phyloP scores from a whole-genome alignment of 1,139 yeast genomes.

The Nakaseomyces glabratus region DNA sequence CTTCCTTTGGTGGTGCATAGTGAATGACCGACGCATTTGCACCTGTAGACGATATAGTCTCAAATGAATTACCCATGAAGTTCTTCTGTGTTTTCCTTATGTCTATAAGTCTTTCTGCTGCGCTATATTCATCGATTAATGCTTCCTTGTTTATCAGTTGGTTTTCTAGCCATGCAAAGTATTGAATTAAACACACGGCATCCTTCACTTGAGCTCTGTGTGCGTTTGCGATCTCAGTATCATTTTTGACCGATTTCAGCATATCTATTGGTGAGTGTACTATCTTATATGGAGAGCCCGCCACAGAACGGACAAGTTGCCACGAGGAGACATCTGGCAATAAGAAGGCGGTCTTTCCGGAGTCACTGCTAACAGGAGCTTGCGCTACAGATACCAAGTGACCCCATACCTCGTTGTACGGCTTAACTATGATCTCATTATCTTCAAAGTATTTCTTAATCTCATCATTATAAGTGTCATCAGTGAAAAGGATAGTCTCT shows the following conservation, averaged over 20 bases:
- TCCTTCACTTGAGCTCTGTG: slow-evolving; percentile 74
- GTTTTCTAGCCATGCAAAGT: slow-evolving; percentile 80
- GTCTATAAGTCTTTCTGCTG: slow-evolving; percentile 57
- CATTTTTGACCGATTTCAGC: slow-evolving; percentile 72
- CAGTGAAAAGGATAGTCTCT: slow-evolving; percentile 52
- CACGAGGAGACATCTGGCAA: slow-evolving; percentile 67
- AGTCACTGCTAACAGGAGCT: slow-evolving; percentile 11
- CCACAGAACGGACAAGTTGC: slow-evolving; percentile 51
- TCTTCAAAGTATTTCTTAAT: slow-evolving; percentile 28
- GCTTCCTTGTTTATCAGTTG: slow-evolving; percentile 46
- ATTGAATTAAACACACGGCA: slow-evolving; percentile 71
- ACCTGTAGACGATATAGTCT: slow-evolving; percentile 88
- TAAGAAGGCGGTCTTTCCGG: slow-evolving; percentile 36
- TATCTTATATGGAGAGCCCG: slow-evolving; percentile 33
- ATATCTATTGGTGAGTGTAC: slow-evolving; percentile 56
- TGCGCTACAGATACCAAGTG: slow-evolving; percentile 33
- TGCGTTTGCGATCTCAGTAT: slow-evolving; percentile 66
- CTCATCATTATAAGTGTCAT: slow-evolving; percentile 32
- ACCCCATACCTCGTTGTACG: slow-evolving; percentile 51
- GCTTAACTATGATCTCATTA: slow-evolving; percentile 39
- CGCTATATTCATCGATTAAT: slow-evolving; percentile 68
- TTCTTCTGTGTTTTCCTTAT: slow-evolving; percentile 54
- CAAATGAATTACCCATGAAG: slow-evolving; percentile 80
- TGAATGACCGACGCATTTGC: slow-evolving; percentile 91
- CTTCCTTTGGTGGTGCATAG: slow-evolving; percentile 62